phyloP scores from a whole-genome alignment of 495 filamentous ascomycete genomes.

The Talaromyces stipitatus region DNA sequence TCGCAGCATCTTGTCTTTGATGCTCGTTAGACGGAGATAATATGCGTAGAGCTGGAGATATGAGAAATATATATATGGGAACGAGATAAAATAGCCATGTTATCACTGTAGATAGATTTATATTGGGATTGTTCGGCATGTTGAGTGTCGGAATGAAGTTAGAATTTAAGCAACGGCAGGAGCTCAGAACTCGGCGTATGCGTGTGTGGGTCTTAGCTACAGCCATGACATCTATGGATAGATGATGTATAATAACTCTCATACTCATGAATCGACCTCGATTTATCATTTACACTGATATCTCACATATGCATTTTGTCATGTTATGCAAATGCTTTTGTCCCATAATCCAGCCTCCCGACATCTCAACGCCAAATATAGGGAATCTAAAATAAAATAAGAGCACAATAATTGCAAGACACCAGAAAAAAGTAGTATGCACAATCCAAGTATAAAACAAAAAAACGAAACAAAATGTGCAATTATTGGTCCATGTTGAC shows the following conservation, averaged over 20 bases:
- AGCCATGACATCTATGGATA: too few relatives aligned
- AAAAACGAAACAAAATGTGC: not conserved
- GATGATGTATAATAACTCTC: too few relatives aligned
- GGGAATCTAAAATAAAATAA: not conserved
- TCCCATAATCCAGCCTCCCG: not conserved
- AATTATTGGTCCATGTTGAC: too few relatives aligned
- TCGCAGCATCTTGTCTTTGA: not conserved
- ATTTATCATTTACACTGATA: not conserved
- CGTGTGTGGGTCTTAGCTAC: not conserved
- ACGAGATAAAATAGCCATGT: conserved; percentile 33
- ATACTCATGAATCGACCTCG: too few relatives aligned
- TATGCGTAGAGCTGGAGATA: conserved; percentile 16
- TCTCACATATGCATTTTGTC: not conserved
- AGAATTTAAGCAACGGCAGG: not conserved
- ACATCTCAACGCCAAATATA: not conserved
- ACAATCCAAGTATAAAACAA: not conserved
- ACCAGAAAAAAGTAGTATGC: not conserved
- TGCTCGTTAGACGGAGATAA: conserved; percentile 7
- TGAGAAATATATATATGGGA: conserved; percentile 31
- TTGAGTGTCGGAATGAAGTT: not conserved
- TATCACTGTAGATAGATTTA: conserved; percentile 23
- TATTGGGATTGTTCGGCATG: conserved; percentile 14
- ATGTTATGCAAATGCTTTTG: not conserved
- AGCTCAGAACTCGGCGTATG: too few relatives aligned
- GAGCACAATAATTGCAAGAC: not conserved